Percentiles rank a stretch among this genome's conserved stretches.
Evolutionary conservation across 306 rosid species (phyloP).

Genomic region (Glycine soja): DNA sequence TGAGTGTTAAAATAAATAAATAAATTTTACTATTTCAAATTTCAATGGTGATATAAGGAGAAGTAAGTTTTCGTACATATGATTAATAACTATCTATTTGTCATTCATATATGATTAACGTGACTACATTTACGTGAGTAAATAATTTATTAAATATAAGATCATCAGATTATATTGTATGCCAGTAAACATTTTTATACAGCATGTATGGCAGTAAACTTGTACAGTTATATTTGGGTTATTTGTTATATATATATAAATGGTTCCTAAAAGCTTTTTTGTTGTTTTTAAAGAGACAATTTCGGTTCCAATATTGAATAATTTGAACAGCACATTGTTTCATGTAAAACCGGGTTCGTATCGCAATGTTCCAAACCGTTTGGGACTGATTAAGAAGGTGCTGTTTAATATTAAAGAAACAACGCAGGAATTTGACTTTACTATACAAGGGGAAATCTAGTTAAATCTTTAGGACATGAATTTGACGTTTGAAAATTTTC

Average conservation of each 20-base stretch:
- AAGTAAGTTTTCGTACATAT: not conserved
- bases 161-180: not conserved
- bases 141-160: not conserved
- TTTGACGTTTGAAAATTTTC: not conserved
- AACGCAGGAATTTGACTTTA: not conserved
- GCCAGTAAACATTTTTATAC: not conserved
- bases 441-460: not conserved
- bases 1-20: not conserved
- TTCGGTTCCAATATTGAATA: not conserved
- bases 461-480: not conserved
- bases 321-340: constrained; percentile 42
- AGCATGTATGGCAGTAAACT: not conserved
- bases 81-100: not conserved
- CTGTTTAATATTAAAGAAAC: constrained; percentile 2
- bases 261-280: not conserved
- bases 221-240: not conserved
- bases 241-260: not conserved
- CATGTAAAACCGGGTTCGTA: constrained; percentile 45
- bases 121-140: not conserved
- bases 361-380: constrained; percentile 22
- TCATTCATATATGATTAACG: not conserved
- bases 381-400: not conserved
- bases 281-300: constrained; percentile 13
- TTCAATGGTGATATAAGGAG: not conserved
- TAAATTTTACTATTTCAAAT: not conserved